Percentiles rank a stretch among this genome's conserved stretches.
These are phyloP conservation scores for Cnidoscolus chayamansa DNA, from an alignment of 441 rosid genomes.

Conservation along the genomic window DNA sequence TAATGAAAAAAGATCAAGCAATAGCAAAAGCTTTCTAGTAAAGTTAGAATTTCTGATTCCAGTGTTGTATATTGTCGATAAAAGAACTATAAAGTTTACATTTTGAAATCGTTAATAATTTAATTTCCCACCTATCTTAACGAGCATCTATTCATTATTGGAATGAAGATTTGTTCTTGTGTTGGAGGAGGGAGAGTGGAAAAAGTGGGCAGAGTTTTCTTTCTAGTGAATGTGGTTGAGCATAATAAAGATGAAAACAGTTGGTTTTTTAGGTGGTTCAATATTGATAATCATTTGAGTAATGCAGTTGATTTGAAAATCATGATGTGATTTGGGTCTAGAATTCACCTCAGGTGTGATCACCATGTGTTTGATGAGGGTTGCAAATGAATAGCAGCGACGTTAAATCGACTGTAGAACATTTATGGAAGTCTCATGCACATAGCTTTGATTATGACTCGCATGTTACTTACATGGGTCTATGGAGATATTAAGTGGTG, in stretches of 20 bases:
- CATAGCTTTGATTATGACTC: conserved; percentile 42
- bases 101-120: too few species aligned
- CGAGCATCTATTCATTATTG: conserved; percentile 41
- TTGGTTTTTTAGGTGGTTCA: conserved; percentile 67
- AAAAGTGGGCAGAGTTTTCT: conserved; percentile 44
- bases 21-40: conserved; percentile 54
- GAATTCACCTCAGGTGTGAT: conserved; percentile 43
- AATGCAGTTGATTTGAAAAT: conserved; percentile 32
- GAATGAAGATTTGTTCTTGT: conserved; percentile 58
- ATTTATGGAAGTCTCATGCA: conserved; percentile 31
- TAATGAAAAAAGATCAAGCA: conserved; percentile 53
- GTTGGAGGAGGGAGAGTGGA: conserved; percentile 35
- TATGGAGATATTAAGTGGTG: conserved; percentile 33
- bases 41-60: conserved; percentile 51
- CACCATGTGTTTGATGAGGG: conserved; percentile 54
- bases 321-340: conserved; percentile 27
- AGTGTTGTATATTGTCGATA: conserved; percentile 53
- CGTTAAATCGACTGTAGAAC: conserved; percentile 40
- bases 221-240: conserved; percentile 60
- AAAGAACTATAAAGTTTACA: conserved; percentile 29
- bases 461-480: conserved; percentile 25
- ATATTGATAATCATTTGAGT: conserved; percentile 40
- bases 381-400: conserved; percentile 45
- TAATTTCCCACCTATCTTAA: too few species aligned
- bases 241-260: conserved; percentile 64